A percentile compares a stretch with the other conserved stretches of the same genome.
phyloP scores from a whole-genome alignment of 2,329 filamentous ascomycete species.

The Aspergillus sp. region DNA sequence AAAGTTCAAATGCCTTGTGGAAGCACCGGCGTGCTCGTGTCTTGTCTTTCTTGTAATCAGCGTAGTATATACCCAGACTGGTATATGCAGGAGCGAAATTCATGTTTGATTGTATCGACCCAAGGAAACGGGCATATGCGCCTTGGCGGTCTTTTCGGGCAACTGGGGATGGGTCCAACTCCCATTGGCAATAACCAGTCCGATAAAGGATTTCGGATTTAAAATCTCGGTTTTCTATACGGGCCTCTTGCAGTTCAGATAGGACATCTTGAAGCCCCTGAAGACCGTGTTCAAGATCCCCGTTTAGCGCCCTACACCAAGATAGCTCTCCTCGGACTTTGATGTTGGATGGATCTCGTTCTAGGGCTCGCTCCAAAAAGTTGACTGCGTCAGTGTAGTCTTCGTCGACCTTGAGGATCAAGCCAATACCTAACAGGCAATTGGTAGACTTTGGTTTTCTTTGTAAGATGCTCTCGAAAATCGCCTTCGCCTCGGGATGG shows the following conservation, averaged over 20 bases:
- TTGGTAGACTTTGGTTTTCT: constrained; percentile 68
- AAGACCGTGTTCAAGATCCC: constrained; percentile 61
- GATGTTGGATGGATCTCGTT: constrained; percentile 64
- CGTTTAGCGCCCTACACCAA: constrained; percentile 81
- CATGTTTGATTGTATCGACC: constrained; percentile 74
- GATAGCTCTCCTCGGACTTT: constrained; percentile 78
- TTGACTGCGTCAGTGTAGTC: constrained; percentile 74
- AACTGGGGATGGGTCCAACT: constrained; percentile 62
- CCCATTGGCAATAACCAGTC: constrained; percentile 80
- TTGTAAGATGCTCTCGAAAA: constrained; percentile 74
- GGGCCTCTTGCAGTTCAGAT: constrained; percentile 54
- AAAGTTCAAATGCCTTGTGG: constrained; percentile 91
- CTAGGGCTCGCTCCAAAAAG: constrained; percentile 68
- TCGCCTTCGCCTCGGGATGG: constrained; percentile 74
- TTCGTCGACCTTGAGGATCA: constrained; percentile 89
- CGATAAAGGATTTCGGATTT: constrained; percentile 79
- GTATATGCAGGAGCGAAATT: constrained; percentile 89
- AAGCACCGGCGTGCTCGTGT: constrained; percentile 85
- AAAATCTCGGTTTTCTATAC: constrained; percentile 58
- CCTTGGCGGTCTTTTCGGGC: constrained; percentile 73
- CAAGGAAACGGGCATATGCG: constrained; percentile 75
- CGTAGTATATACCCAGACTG: constrained; percentile 80
- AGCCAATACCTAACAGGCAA: constrained; percentile 78
- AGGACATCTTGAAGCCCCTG: constrained; percentile 64
- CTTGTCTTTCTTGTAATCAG: constrained; percentile 81